Percentiles rank a stretch among this genome's conserved stretches.
phyloP scores from a whole-genome alignment of 2,329 filamentous ascomycete species.

The Keithomyces neogunnii region DNA sequence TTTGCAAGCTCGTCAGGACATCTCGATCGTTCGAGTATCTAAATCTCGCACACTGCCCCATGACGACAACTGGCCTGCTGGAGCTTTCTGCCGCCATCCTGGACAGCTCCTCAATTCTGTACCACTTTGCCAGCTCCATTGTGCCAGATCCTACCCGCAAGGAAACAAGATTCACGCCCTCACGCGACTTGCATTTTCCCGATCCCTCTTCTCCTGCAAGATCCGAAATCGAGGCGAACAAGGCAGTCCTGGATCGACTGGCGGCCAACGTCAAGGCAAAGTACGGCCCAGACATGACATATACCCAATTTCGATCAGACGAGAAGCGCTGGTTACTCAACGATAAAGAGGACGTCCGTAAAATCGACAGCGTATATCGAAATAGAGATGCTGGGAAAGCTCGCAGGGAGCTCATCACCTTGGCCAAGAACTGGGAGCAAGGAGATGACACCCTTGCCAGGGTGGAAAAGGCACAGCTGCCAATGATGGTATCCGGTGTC shows the following conservation, averaged over 20 bases:
- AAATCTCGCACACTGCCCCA: slow-evolving; percentile 30
- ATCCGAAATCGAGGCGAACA: slow-evolving; percentile 18
- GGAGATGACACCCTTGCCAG: slow-evolving; percentile 28
- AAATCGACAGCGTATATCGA: slow-evolving; percentile 35
- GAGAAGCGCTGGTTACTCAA: slow-evolving; percentile 32
- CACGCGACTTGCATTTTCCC: slow-evolving; percentile 15
- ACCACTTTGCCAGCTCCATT: slow-evolving; percentile 28
- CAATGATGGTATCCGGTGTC: slow-evolving; percentile 7
- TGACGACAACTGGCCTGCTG: slow-evolving; percentile 19
- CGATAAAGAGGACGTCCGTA: slow-evolving; percentile 29
- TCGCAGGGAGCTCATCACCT: slow-evolving; percentile 23
- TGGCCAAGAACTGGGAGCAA: slow-evolving; percentile 32
- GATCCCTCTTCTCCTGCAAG: slow-evolving; percentile 15
- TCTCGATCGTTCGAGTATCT: slow-evolving; percentile 29
- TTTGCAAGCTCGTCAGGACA: slow-evolving; percentile 24
- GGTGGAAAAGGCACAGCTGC: slow-evolving; percentile 23
- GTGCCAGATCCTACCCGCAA: slow-evolving; percentile 17
- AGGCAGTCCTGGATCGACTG: slow-evolving; percentile 21
- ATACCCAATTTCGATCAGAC: slow-evolving; percentile 22
- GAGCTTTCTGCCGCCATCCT: not conserved
- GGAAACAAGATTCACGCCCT: slow-evolving; percentile 19
- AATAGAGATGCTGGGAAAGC: slow-evolving; percentile 30
- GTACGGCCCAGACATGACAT: slow-evolving; percentile 23
- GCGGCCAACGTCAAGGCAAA: slow-evolving; percentile 20
- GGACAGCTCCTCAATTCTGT: slow-evolving; percentile 23